Conservation (phyloP, 2,329 filamentous ascomycete species). For the Fulvia fulva region DNA sequence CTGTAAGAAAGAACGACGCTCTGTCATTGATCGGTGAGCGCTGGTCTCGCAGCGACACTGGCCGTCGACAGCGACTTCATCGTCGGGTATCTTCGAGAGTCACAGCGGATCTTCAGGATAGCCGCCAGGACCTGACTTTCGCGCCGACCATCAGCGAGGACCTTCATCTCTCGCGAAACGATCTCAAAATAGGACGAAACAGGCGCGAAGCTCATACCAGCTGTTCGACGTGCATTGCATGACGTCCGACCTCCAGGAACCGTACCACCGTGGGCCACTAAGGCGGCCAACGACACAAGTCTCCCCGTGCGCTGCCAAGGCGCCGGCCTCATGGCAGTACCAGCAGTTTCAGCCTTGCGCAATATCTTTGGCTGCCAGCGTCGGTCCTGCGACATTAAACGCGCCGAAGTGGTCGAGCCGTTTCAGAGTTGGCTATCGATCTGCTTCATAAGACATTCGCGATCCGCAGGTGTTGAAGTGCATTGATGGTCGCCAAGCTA, state of each 20-base stretch:
- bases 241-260: slow-evolving; percentile 19
- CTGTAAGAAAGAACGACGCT: not conserved
- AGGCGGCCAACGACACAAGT: slow-evolving; percentile 6
- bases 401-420: slow-evolving; percentile 7
- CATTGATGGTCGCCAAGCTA: slow-evolving; percentile 9
- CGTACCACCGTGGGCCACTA: slow-evolving; percentile 18
- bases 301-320: slow-evolving; percentile 12
- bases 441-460: slow-evolving; percentile 9
- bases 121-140: slow-evolving; percentile 21
- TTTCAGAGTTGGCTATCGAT: slow-evolving; percentile 16
- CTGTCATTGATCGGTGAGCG: not conserved
- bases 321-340: slow-evolving; percentile 15
- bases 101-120: slow-evolving; percentile 7
- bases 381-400: slow-evolving; percentile 6
- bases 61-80: not conserved
- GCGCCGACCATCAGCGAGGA: slow-evolving; percentile 12
- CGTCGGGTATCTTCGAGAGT: not conserved
- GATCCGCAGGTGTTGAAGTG: not conserved
- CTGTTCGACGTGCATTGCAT: slow-evolving; percentile 17
- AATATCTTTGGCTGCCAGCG: slow-evolving; percentile 9
- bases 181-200: slow-evolving; percentile 26
- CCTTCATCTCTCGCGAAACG: slow-evolving; percentile 5
- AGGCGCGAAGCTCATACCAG: slow-evolving; percentile 28
- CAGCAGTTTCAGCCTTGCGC: slow-evolving; percentile 20
- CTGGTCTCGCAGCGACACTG: not conserved